Percentiles rank a stretch among this genome's conserved stretches.
Evolutionary conservation across 768 basidiomycete genomes (phyloP).

Genomic region (Leccinum uliginosum): DNA sequence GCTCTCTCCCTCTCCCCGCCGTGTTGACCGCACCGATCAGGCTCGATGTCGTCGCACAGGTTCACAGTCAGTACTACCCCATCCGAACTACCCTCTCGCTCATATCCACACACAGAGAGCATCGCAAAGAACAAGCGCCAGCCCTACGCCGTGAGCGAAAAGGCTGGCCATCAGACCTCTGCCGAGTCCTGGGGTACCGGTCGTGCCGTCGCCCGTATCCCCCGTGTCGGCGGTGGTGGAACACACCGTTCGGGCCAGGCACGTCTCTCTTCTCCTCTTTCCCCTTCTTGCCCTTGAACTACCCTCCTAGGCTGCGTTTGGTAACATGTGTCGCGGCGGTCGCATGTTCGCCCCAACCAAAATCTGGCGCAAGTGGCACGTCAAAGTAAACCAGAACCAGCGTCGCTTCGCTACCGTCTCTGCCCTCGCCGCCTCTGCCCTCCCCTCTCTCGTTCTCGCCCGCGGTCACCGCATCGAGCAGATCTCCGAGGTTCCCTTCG

Average conservation of each 20-base stretch:
- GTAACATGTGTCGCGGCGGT: conserved; percentile 99
- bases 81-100: background rate
- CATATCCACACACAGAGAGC: conserved; percentile 59
- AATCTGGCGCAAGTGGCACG: conserved; percentile 99
- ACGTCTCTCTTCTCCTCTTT: background rate
- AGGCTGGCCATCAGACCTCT: conserved; percentile 98
- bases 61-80: conserved; percentile 82
- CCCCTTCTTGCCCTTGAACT: conserved; percentile 1
- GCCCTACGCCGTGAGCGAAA: conserved; percentile 93
- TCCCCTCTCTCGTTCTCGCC: conserved; percentile 94
- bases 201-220: conserved; percentile 99
- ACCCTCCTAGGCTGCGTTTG: conserved; percentile 80
- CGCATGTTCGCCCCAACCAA: conserved; percentile 99
- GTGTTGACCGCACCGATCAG: conserved; percentile 98
- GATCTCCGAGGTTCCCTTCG: conserved; percentile 94
- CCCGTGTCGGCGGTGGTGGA: conserved; percentile 98
- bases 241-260: conserved; percentile 98
- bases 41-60: conserved; percentile 96
- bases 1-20: conserved; percentile 89
- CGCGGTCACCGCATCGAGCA: conserved; percentile 99
- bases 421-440: conserved; percentile 94
- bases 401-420: conserved; percentile 97
- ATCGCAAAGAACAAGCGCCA: conserved; percentile 98
- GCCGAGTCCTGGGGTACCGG: conserved; percentile 99
- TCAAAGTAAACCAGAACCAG: conserved; percentile 99